Evolutionary conservation across 345 rosid species (phyloP).

Genomic region (Brassica rapa): DNA sequence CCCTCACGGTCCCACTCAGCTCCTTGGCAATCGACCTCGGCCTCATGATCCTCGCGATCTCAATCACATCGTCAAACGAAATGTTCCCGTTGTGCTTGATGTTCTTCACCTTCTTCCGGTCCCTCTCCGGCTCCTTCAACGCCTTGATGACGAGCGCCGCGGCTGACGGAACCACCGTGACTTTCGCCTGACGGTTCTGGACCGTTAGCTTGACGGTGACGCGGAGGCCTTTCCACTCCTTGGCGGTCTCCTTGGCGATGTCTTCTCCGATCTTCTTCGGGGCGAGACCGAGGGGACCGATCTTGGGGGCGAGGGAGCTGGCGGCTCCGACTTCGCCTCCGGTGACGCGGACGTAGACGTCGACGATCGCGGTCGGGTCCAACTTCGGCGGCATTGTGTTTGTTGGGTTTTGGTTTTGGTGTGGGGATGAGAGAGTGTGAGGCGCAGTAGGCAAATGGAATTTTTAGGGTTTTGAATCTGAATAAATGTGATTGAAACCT

Average conservation of each 20-base stretch:
- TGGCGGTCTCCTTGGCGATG: constrained; percentile 62
- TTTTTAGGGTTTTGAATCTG: no score
- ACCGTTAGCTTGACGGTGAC: constrained; percentile 63
- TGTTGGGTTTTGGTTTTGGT: no score
- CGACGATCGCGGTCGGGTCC: constrained; percentile 56
- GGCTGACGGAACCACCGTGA: constrained; percentile 58
- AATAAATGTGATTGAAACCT: not conserved
- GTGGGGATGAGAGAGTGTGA: no score
- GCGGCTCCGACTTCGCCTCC: constrained; percentile 68
- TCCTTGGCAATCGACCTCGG: constrained; percentile 45
- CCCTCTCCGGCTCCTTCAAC: constrained; percentile 49
- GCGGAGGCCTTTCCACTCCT: constrained; percentile 65
- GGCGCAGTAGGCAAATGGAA: no score
- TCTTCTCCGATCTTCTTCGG: constrained; percentile 69
- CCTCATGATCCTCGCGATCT: constrained; percentile 45
- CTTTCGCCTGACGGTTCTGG: constrained; percentile 63
- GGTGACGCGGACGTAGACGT: constrained; percentile 59
- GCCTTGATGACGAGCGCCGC: constrained; percentile 63
- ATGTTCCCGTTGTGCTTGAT: constrained; percentile 45
- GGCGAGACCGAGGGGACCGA: constrained; percentile 67
- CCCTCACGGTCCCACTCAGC: constrained; percentile 48
- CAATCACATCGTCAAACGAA: constrained; percentile 41
- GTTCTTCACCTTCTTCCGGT: constrained; percentile 44
- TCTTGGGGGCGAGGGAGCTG: constrained; percentile 63
- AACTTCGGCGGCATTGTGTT: constrained; percentile 57